Evolutionary conservation across 371 early-diverging fungal genomes (phyloP), one percentile per base, ranked within the genome.

Genomic region (Zopfochytrium polystomum): DNA sequence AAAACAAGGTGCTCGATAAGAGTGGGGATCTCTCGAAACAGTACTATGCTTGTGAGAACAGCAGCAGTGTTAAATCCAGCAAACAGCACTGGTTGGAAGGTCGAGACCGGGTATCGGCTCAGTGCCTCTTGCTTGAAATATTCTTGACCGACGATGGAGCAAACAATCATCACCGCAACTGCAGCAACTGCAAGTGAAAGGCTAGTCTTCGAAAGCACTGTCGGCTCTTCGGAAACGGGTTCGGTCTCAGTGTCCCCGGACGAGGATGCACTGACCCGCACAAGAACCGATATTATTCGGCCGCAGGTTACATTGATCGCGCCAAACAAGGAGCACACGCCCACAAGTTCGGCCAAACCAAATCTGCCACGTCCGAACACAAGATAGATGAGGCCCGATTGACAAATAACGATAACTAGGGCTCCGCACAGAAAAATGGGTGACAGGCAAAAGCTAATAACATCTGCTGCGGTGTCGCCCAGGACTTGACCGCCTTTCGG

Each of bases 41-140:
- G 47, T 7, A 74, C 20, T 3, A 74, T 55, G 22, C 31, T 58
- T 13, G 57, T 52, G 49, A 70, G 20, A n/a, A 74, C 71, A 13
- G 60, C 71, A 31, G 62, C 58, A 6, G 48, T 47, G 35, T 70
- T 60, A 50, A 73, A 58, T 5, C 66, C 66, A 29, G 76, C 72
- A 53, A 70, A 75, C 15, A 66, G 44, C 13, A 70, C 18, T 3
- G 76, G 73, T 48, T 68, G 68, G 33, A 75, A 67, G 25, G 22
- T 58, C 7, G 71, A 63, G 1, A 70, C 48, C 11, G 56, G 49
- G 45, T 60, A 75, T 7, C 71, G 67, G 20, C 62, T 50, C 13
- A 72, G 61, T 0, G 70, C 73, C 45, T 63, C 62, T 57, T 75
- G 76, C 31, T 68, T 68, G 52, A 72, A 72, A 57, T 60, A 65